Percentiles rank a stretch among this genome's conserved stretches.
phyloP scores from a whole-genome alignment of 345 rosid genomes.

The Eutrema yunnanense region DNA sequence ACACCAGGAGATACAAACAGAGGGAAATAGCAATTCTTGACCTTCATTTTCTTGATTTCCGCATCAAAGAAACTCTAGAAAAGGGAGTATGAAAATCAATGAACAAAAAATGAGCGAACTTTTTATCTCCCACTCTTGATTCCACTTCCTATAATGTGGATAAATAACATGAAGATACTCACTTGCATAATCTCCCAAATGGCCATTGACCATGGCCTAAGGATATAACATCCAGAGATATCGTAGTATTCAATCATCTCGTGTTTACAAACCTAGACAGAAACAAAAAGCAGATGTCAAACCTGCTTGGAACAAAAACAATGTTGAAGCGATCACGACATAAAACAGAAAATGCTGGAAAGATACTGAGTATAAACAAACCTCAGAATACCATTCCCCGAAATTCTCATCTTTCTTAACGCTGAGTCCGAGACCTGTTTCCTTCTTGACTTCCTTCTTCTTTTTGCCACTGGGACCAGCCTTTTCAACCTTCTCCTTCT shows the following conservation, averaged over 20 bases:
- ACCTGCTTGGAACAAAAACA: neutral
- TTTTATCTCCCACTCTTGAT: neutral
- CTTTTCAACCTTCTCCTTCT: conserved; percentile 13
- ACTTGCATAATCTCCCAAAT: conserved; percentile 97
- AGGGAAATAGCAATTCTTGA: conserved; percentile 93
- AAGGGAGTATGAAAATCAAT: neutral
- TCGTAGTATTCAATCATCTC: conserved; percentile 98
- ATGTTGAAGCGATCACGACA: neutral
- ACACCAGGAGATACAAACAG: conserved; percentile 89
- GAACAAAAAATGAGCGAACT: neutral
- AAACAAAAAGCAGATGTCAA: neutral
- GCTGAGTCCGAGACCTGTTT: conserved; percentile 84
- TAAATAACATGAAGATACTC: conserved; percentile 24
- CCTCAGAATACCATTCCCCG: conserved; percentile 98
- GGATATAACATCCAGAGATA: conserved; percentile 91
- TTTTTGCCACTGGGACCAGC: conserved; percentile 52
- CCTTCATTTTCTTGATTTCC: conserved; percentile 88
- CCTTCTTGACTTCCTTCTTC: conserved; percentile 96
- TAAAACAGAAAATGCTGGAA: neutral
- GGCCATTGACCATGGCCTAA: conserved; percentile 96
- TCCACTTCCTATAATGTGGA: neutral
- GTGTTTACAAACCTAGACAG: conserved; percentile 73
- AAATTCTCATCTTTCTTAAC: conserved; percentile 79
- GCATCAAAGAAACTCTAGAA: conserved; percentile 82
- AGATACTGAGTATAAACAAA: conserved; percentile 21